Evolutionary conservation across 805 yeast genomes (phyloP), one percentile per base, ranked within the genome.

Genomic region (Saturnispora ahearnii): DNA sequence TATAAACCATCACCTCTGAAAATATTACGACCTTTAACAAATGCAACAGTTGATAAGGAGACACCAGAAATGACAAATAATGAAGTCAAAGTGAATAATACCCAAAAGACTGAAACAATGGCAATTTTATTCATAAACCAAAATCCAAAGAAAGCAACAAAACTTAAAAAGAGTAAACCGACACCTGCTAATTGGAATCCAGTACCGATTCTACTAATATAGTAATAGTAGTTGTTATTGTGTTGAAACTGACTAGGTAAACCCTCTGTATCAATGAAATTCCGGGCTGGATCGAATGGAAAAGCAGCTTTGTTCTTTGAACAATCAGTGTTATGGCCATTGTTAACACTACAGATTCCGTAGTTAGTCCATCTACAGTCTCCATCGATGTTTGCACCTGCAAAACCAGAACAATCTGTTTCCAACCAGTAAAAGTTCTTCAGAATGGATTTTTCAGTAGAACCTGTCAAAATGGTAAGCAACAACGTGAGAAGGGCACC

Each of bases 321-420:
- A 68, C 88, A 88, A 56, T 72, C 62, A 29, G 57, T 42, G 65
- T 79, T 73, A 2, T 45, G 8, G 49, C 77, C 76, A 54, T 75
- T 73, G 51, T 70, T 63, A 13, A 59, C 60, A 36, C 58, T 62
- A 59, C 82, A 76, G 46, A 74, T 72, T 54, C 83, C 81, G 76
- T 91, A 90, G 66, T 78, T 78, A 10, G 90, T 84, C 96, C 96
- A 90, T 59, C 90, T 79, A 36, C 58, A 55, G 3, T 87, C 71
- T 13, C 66, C 62, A 3, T 58, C 49, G 29, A 74, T 68, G 50
- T 72, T 69, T 2, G 79, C 74, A 41, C 67, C 64, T 56, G 73
- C 49, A 51, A 82, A 77, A 38, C 63, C 67, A 4, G 76, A 61
- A 45, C 96, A 88, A 59, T 81, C 82, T 28, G 88, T 95, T 61